Evolutionary conservation across 2,329 filamentous ascomycete genomes (phyloP).

Genomic region (Peltaster fructicola): DNA sequence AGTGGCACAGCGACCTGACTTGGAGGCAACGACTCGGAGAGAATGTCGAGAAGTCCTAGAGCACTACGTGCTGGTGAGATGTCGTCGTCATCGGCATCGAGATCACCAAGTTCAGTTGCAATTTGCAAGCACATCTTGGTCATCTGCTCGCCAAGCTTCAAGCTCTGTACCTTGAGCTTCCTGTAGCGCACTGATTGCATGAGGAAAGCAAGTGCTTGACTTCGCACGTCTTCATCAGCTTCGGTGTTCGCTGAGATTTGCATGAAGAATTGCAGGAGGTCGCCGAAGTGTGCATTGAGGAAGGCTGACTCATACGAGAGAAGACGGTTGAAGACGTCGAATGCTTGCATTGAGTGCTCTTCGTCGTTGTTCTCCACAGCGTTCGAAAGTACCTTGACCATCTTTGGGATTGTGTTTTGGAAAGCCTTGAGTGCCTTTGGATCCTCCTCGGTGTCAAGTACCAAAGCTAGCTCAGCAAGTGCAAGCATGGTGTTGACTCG

Average conservation of each 20-base stretch:
- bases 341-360: constrained; percentile 74
- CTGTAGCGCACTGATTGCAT: constrained; percentile 84
- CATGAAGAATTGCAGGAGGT: constrained; percentile 87
- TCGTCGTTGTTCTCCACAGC: constrained; percentile 59
- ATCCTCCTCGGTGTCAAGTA: constrained; percentile 78
- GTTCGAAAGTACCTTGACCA: constrained; percentile 79
- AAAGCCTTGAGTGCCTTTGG: constrained; percentile 53
- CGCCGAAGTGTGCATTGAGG: constrained; percentile 69
- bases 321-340: constrained; percentile 93
- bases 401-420: constrained; percentile 63
- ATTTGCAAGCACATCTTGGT: constrained; percentile 80
- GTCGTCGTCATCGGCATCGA: constrained; percentile 58
- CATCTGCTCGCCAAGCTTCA: constrained; percentile 72
- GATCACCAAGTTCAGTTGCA: constrained; percentile 69
- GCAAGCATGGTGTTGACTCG: constrained; percentile 88
- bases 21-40: constrained; percentile 74
- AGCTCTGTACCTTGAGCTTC: constrained; percentile 85
- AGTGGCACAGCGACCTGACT: constrained; percentile 89
- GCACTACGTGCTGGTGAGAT: constrained; percentile 72
- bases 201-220: constrained; percentile 82
- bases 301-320: constrained; percentile 77
- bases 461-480: constrained; percentile 70
- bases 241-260: constrained; percentile 61
- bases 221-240: constrained; percentile 67
- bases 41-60: constrained; percentile 71